These are phyloP conservation scores for Trypethelium eluteriae DNA, from an alignment of 495 filamentous ascomycete genomes.

Conservation along the genomic window DNA sequence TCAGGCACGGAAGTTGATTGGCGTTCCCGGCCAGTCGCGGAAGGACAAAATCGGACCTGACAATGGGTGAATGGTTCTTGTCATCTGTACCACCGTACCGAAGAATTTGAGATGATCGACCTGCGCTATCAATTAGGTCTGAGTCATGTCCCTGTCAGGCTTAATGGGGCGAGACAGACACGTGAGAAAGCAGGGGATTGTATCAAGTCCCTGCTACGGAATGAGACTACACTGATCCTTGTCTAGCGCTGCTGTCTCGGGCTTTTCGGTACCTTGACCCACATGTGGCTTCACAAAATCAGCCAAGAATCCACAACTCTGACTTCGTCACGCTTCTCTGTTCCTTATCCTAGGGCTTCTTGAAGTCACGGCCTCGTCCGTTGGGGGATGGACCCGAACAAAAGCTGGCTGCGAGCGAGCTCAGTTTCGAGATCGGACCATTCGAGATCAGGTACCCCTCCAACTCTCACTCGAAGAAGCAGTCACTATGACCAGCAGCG, in stretches of 20 bases:
- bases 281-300: not conserved
- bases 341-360: not conserved
- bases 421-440: not conserved
- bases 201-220: too few relatives aligned
- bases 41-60: too few relatives aligned
- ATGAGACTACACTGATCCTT: not conserved
- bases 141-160: not conserved
- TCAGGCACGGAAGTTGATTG: not conserved
- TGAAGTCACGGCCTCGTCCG: not conserved
- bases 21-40: not conserved
- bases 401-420: not conserved
- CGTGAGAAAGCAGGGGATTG: too few relatives aligned
- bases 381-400: not conserved
- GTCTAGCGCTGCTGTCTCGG: not conserved
- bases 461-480: constrained; percentile 8
- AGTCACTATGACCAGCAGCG: constrained; percentile 22
- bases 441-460: not conserved
- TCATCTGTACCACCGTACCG: not conserved
- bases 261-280: not conserved
- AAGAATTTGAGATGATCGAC: not conserved
- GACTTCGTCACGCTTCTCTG: not conserved
- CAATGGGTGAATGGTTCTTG: too few relatives aligned
- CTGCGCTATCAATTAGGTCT: not conserved
- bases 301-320: not conserved
- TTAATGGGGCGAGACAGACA: not conserved